Base-by-base conservation (phyloP, 306 rosid genomes). In the Rosa chinensis region DNA sequence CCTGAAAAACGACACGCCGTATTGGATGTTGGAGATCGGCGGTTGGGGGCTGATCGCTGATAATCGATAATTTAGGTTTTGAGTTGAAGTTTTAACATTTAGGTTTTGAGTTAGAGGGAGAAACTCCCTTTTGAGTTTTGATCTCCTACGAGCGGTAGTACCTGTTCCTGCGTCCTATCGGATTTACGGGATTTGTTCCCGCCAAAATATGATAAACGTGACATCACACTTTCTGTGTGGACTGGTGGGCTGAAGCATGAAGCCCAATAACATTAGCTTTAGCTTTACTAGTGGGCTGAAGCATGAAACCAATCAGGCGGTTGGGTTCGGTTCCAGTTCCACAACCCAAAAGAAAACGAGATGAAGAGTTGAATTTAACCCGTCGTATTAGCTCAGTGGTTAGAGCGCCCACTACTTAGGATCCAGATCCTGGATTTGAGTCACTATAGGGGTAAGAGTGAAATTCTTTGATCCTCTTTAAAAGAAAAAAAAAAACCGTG, bases 1-100 rank as follows among this genome's bases (percentile, higher is more conserved):
- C 84, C 84, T 49, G 81, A 77, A 49, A 61, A 49, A 61, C 47
- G 72, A 70, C 55, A 3, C 25, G 18, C 17, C 14, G 28, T 44
- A 2, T 55, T 18, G 49, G 55, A 56, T 48, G 42, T 14, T 47
- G 45, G 55, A 76, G 72, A 68, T 44, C 28, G 43, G 16, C 21
- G n/a, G 10, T 7, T 10, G 48, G 79, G 47, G 48, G 43, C 40
- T 43, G 55, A 43, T 32, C 45, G 71, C 44, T 58, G 70, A 52
- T 43, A 10, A 43, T 43, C 6, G 59, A 35, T 28, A 32, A 32
- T 61, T 13, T 28, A 39, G 68, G 40, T 23, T 4, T 8, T 58
- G 23, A 58, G 25, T 25, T 42, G 12, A 42, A 58, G 43, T 3
- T 20, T 44, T 8, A n/a, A 43, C 17, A 9, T 58, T 14, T 58